A percentile compares a stretch with the other conserved stretches of the same genome.
Conservation (phyloP, 2,329 filamentous ascomycete genomes). For the Trichoderma harzianum region DNA sequence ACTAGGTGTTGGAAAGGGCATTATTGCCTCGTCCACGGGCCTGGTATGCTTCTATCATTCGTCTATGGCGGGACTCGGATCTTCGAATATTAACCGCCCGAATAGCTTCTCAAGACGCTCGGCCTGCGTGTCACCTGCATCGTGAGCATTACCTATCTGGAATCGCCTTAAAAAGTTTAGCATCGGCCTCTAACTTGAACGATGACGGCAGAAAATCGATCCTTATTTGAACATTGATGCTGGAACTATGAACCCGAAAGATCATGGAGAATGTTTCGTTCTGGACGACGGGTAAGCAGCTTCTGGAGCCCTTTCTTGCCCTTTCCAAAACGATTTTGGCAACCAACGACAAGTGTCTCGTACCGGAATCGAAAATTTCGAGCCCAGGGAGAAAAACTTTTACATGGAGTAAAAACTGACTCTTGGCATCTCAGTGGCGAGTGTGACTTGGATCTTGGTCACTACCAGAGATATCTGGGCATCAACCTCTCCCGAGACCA, state of each 20-base stretch:
- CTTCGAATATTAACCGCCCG: not conserved
- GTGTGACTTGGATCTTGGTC: conserved; percentile 52
- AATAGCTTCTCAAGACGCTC: conserved; percentile 11
- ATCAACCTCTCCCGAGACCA: conserved; percentile 80
- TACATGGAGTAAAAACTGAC: not conserved
- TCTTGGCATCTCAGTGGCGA: not conserved
- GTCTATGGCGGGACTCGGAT: not conserved
- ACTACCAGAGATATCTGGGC: conserved; percentile 68
- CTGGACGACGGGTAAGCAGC: conserved; percentile 62
- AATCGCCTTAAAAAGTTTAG: not conserved
- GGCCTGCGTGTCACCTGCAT: conserved; percentile 16
- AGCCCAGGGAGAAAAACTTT: not conserved
- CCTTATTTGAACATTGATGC: conserved; percentile 45
- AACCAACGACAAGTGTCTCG: not conserved
- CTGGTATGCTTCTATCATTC: not conserved
- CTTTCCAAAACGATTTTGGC: conserved; percentile 25
- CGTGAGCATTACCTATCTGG: not conserved
- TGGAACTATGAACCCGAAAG: conserved; percentile 30
- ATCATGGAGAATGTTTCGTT: conserved; percentile 86
- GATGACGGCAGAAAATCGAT: conserved; percentile 38
- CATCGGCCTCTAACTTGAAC: not conserved
- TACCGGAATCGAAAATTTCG: not conserved
- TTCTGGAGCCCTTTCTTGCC: not conserved
- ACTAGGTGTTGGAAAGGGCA: conserved; percentile 7
- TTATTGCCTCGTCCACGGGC: conserved; percentile 13